Evolutionary conservation across 768 basidiomycete species (phyloP).

Genomic region (Serendipita sp.): DNA sequence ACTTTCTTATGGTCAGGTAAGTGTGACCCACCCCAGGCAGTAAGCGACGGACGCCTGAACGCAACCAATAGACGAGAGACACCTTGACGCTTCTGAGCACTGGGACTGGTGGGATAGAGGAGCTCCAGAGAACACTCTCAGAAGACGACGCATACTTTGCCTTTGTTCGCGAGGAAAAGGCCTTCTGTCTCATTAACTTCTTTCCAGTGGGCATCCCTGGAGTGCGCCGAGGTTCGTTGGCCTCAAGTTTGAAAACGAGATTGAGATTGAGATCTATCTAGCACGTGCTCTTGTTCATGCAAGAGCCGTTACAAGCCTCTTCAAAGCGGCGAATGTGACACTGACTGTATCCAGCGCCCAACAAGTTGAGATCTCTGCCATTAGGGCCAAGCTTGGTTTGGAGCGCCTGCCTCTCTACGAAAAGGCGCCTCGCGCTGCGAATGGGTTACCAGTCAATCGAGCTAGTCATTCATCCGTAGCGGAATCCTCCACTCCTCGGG

Average conservation of each 20-base stretch:
- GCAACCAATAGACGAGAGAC: constrained; percentile 8
- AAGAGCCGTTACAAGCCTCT: constrained; percentile 3
- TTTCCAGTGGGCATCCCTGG: constrained; percentile 1
- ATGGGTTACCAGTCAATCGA: not conserved
- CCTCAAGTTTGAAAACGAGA: constrained; percentile 4
- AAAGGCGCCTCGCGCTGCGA: constrained; percentile 1
- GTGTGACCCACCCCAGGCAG: not conserved
- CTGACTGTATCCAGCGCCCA: not conserved
- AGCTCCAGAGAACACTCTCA: constrained; percentile 3
- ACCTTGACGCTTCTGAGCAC: constrained; percentile 3
- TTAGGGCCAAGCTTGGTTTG: constrained; percentile 7
- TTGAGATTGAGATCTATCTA: not conserved
- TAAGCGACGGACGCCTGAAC: not conserved
- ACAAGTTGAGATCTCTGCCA: not conserved
- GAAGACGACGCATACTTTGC: constrained; percentile 9
- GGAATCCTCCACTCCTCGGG: not conserved
- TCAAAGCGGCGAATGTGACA: constrained; percentile 1
- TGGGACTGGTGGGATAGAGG: constrained; percentile 8
- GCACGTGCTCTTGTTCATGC: constrained; percentile 9
- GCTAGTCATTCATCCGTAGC: not conserved
- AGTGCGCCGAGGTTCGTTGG: constrained; percentile 3
- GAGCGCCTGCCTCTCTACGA: constrained; percentile 2
- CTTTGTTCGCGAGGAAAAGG: constrained; percentile 7
- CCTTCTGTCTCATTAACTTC: constrained; percentile 6
- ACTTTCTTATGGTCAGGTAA: not conserved